Percentiles rank a stretch among this genome's conserved stretches.
These are phyloP conservation scores for Mycosarcoma mackinlayi DNA, from an alignment of 1,284 basidiomycete species.

Conservation along the genomic window DNA sequence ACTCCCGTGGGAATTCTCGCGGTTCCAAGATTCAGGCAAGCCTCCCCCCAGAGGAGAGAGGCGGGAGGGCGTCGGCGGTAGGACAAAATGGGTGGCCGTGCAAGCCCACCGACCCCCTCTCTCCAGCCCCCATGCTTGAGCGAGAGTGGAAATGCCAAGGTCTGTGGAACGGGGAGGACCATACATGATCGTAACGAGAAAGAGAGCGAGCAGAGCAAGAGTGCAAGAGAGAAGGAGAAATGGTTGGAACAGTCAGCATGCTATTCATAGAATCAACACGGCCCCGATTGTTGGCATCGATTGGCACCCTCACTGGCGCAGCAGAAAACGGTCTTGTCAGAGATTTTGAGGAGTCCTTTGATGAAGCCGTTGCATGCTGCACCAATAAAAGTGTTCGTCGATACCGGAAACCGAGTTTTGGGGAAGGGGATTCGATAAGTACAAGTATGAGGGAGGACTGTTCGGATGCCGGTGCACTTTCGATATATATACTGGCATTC, in stretches of 20 bases:
- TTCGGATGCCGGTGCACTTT: neutral
- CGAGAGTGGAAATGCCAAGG: conserved; percentile 58
- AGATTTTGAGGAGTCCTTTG: too few relatives aligned
- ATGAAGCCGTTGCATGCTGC: neutral
- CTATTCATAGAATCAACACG: too few relatives aligned
- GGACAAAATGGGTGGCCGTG: conserved; percentile 57
- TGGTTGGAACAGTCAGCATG: neutral
- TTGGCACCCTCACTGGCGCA: too few relatives aligned
- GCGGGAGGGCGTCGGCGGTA: conserved; percentile 55
- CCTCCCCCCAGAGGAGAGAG: conserved; percentile 55
- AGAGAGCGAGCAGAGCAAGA: neutral
- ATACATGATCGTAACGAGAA: neutral
- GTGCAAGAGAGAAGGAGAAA: neutral
- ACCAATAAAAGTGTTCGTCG: neutral
- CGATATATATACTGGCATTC: conserved; percentile 27
- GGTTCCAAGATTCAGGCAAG: conserved; percentile 53
- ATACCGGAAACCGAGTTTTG: conserved; percentile 9
- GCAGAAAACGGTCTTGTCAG: too few relatives aligned
- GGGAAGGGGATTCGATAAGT: conserved; percentile 22
- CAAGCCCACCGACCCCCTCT: conserved; percentile 56
- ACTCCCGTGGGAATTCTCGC: conserved; percentile 31
- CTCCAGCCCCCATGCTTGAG: conserved; percentile 56
- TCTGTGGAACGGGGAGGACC: conserved; percentile 22
- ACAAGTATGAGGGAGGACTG: conserved; percentile 40
- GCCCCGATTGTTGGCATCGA: too few relatives aligned